Evolutionary conservation across 1,284 basidiomycete genomes (phyloP).

Genomic region (Leucoagaricus sp.): DNA sequence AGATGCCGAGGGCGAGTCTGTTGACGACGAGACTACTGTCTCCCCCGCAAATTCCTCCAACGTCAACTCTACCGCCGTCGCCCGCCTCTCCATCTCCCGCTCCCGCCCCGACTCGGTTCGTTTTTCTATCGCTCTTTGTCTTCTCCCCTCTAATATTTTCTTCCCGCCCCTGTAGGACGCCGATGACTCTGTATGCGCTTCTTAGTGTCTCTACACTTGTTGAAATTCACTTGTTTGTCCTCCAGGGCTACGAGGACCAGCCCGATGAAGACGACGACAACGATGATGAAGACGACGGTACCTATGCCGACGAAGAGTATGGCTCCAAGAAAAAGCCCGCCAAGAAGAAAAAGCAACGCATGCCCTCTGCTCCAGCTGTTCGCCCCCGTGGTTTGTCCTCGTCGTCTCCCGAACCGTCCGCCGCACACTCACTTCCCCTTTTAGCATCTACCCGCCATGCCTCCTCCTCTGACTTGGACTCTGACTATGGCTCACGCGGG

Average conservation of each 20-base stretch:
- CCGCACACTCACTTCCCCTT: constrained; percentile 18
- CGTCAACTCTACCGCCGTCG: constrained; percentile 28
- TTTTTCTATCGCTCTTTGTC: constrained; percentile 20
- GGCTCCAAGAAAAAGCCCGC: constrained; percentile 59
- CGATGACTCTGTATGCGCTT: constrained; percentile 65
- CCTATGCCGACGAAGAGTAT: constrained; percentile 77
- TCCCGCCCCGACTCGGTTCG: constrained; percentile 36
- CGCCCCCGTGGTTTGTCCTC: constrained; percentile 60
- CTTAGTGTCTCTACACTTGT: constrained; percentile 21
- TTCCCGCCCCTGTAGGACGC: constrained; percentile 42
- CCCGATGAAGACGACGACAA: constrained; percentile 54
- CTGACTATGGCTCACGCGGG: constrained; percentile 83
- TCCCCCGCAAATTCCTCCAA: constrained; percentile 25
- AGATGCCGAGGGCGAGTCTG: constrained; percentile 51
- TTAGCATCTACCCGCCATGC: constrained; percentile 50
- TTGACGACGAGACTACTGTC: constrained; percentile 46
- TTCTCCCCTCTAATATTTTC: constrained; percentile 16
- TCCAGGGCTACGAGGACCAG: constrained; percentile 69
- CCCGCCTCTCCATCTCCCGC: constrained; percentile 24
- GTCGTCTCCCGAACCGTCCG: constrained; percentile 13
- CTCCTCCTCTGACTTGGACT: constrained; percentile 77
- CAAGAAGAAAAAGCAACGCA: constrained; percentile 64
- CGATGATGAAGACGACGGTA: constrained; percentile 68
- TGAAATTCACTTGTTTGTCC: constrained; percentile 20
- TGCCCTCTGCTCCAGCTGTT: constrained; percentile 41